Percentiles rank a stretch among this genome's conserved stretches.
Evolutionary conservation across 495 filamentous ascomycete genomes (phyloP).

Genomic region (Lophium mytilinum): DNA sequence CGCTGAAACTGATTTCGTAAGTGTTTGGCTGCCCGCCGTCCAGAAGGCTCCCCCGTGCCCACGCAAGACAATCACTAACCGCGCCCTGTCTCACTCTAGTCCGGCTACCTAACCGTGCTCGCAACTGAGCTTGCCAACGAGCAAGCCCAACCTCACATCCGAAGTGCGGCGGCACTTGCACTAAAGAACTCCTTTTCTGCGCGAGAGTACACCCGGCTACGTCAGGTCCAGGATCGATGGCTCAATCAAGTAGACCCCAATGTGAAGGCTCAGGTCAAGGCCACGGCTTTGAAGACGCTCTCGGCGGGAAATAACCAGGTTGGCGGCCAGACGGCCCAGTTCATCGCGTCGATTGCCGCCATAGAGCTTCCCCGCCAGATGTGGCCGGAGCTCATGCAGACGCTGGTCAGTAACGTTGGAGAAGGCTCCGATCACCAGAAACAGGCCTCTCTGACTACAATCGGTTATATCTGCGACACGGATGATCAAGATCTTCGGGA

Average conservation of each 20-base stretch:
- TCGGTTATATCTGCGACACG: constrained; percentile 96
- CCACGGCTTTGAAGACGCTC: constrained; percentile 77
- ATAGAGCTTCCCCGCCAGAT: constrained; percentile 89
- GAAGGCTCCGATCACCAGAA: constrained; percentile 77
- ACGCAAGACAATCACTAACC: constrained; percentile 11
- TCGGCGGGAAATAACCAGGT: constrained; percentile 66
- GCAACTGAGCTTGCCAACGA: constrained; percentile 92
- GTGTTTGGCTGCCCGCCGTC: constrained; percentile 37
- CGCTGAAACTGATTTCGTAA: constrained; percentile 88
- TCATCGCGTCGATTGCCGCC: constrained; percentile 86
- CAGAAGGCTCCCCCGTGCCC: constrained; percentile 6
- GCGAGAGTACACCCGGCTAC: constrained; percentile 77
- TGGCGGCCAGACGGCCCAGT: constrained; percentile 83
- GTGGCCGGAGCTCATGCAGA: constrained; percentile 91
- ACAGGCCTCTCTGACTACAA: constrained; percentile 85
- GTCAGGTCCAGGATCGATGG: constrained; percentile 87
- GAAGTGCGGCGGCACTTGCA: constrained; percentile 88
- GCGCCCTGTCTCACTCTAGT: constrained; percentile 44
- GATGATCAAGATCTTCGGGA: constrained; percentile 80
- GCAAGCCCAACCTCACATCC: constrained; percentile 66
- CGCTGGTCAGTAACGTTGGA: constrained; percentile 84
- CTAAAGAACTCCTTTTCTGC: constrained; percentile 95
- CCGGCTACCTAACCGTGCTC: constrained; percentile 82
- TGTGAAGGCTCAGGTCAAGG: constrained; percentile 79
- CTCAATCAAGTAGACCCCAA: constrained; percentile 64